Percentiles rank a stretch among this genome's conserved stretches.
These are phyloP conservation scores for Calvatia gigantea DNA, from an alignment of 768 basidiomycete species.

Conservation along the genomic window DNA sequence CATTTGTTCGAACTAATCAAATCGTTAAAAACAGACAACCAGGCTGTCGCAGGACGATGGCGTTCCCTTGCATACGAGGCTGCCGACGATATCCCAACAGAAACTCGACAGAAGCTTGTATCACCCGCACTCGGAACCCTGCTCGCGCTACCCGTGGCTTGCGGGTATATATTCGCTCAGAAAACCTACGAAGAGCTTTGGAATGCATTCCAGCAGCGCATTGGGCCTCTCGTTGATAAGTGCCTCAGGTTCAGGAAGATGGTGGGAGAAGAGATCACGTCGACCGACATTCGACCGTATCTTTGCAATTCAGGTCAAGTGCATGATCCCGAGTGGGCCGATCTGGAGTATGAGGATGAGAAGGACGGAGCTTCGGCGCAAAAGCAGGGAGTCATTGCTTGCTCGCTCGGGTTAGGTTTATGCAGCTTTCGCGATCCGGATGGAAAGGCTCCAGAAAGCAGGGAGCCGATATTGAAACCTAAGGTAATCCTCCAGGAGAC, in stretches of 20 bases:
- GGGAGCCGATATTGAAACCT: constrained; percentile 9
- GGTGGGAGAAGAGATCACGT: constrained; percentile 25
- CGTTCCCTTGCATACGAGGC: constrained; percentile 32
- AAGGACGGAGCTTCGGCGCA: background rate
- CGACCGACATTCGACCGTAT: constrained; percentile 22
- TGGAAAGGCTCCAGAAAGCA: background rate
- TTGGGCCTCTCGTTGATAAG: constrained; percentile 24
- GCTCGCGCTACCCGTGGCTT: background rate
- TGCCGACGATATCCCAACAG: constrained; percentile 5
- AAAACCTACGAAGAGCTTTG: constrained; percentile 4
- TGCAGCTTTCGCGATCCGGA: constrained; percentile 1
- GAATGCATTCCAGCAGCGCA: constrained; percentile 20
- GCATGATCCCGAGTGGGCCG: constrained; percentile 15
- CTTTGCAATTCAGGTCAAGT: constrained; percentile 1
- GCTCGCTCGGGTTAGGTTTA: constrained; percentile 13
- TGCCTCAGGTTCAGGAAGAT: constrained; percentile 23
- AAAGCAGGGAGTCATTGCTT: constrained; percentile 10
- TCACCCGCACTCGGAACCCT: background rate
- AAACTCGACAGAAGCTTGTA: background rate
- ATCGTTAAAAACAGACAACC: no score
- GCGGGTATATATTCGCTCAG: background rate
- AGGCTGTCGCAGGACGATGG: constrained; percentile 41
- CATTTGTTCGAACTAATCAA: no score
- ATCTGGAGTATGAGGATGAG: constrained; percentile 21
- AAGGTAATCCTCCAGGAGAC: constrained; percentile 17